Percentiles rank a stretch among this genome's conserved stretches.
phyloP scores from a whole-genome alignment of 306 rosid genomes.

The Hippophae tibetana region DNA sequence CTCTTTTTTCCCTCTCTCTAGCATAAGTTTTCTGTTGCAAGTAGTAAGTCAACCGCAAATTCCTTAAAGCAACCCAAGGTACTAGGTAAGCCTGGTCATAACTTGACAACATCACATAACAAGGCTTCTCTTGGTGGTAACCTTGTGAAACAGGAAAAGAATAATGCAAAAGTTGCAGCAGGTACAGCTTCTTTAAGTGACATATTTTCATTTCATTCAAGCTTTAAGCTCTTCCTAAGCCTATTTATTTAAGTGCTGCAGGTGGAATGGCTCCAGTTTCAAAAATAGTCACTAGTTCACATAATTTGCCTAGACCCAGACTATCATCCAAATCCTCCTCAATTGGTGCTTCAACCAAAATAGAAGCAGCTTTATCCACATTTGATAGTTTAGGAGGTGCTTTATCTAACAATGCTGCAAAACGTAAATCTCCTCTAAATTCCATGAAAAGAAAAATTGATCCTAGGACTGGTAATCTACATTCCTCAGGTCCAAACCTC shows the following conservation, averaged over 20 bases:
- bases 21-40: constrained; percentile 30
- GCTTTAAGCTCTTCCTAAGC: constrained; percentile 16
- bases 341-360: constrained; percentile 33
- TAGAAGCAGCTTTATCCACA: constrained; percentile 33
- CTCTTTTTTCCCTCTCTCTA: constrained; percentile 11
- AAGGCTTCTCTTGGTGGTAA: constrained; percentile 53
- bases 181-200: constrained; percentile 31
- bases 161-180: constrained; percentile 32
- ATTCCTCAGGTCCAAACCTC: constrained; percentile 32
- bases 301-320: constrained; percentile 31
- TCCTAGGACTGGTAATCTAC: constrained; percentile 26
- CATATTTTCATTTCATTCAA: background rate
- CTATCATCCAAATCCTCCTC: constrained; percentile 30
- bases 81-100: constrained; percentile 39
- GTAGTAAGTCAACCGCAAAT: constrained; percentile 34
- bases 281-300: constrained; percentile 39
- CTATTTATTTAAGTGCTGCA: constrained; percentile 24
- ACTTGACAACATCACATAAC: constrained; percentile 43
- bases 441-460: constrained; percentile 34
- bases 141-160: constrained; percentile 36
- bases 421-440: constrained; percentile 35
- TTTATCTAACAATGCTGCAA: constrained; percentile 27
- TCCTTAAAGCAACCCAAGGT: constrained; percentile 46
- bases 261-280: constrained; percentile 42
- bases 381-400: constrained; percentile 25